Percentiles rank a stretch among this genome's conserved stretches.
Evolutionary conservation across 2,329 filamentous ascomycete genomes (phyloP).

Genomic region (Epichloe scottii): DNA sequence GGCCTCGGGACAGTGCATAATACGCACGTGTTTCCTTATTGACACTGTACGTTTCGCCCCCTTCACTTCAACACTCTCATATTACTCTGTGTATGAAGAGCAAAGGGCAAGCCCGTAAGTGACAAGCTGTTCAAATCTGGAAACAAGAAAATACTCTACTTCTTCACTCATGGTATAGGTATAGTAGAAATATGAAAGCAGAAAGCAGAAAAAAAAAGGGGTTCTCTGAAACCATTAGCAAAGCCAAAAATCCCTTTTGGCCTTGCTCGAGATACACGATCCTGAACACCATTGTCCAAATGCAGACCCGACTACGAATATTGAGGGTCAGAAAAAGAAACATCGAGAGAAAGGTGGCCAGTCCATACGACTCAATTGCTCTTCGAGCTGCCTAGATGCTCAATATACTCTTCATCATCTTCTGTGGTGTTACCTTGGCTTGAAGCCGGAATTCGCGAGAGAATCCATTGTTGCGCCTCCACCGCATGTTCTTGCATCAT

Average conservation of each 20-base stretch:
- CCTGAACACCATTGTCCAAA: background rate
- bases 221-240: background rate
- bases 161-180: background rate
- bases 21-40: background rate
- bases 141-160: background rate
- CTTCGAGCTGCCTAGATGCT: background rate
- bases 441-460: slow-evolving; percentile 22
- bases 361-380: background rate
- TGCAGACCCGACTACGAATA: background rate
- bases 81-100: no score
- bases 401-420: slow-evolving; percentile 24
- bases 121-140: background rate
- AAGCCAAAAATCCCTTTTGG: background rate
- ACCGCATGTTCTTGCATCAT: slow-evolving; percentile 45
- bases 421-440: slow-evolving; percentile 34
- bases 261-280: background rate
- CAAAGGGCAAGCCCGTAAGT: no score
- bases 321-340: background rate
- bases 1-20: background rate
- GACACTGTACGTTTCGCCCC: background rate
- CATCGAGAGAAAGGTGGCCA: background rate
- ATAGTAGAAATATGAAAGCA: background rate
- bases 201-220: background rate
- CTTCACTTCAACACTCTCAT: no score
- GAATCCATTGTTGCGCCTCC: slow-evolving; percentile 41